Percentiles rank a stretch among this genome's conserved stretches.
phyloP scores from a whole-genome alignment of 768 basidiomycete species.

The Lentinula sp. region DNA sequence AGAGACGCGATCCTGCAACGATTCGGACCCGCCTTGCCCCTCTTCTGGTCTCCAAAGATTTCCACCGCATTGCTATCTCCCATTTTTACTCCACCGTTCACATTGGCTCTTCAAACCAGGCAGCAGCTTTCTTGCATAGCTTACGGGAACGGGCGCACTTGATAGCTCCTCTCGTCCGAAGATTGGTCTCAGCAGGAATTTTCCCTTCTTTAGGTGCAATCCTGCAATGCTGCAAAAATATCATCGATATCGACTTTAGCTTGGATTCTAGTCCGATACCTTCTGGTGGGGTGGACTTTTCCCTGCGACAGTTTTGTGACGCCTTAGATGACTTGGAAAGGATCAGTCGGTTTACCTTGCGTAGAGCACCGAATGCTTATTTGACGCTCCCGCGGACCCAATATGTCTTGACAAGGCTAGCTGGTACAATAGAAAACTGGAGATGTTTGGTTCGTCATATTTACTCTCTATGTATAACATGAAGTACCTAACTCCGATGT shows the following conservation, averaged over 20 bases:
- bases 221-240: slow-evolving; percentile 19
- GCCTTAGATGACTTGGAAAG: slow-evolving; percentile 29
- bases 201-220: slow-evolving; percentile 34
- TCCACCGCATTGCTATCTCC: slow-evolving; percentile 52
- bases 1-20: not conserved
- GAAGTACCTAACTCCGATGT: not conserved
- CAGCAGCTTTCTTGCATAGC: slow-evolving; percentile 28
- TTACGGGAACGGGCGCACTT: slow-evolving; percentile 26
- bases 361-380: slow-evolving; percentile 46
- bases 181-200: slow-evolving; percentile 33
- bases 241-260: slow-evolving; percentile 12
- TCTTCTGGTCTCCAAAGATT: slow-evolving; percentile 44
- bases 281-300: slow-evolving; percentile 15
- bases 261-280: slow-evolving; percentile 27
- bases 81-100: slow-evolving; percentile 50
- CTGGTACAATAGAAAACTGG: slow-evolving; percentile 38
- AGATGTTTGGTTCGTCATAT: slow-evolving; percentile 36
- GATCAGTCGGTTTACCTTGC: slow-evolving; percentile 43
- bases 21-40: slow-evolving; percentile 26
- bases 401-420: slow-evolving; percentile 38
- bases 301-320: slow-evolving; percentile 31
- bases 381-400: slow-evolving; percentile 44
- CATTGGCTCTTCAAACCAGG: slow-evolving; percentile 33
- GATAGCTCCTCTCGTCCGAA: slow-evolving; percentile 34
- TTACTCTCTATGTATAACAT: not conserved